A percentile compares a stretch with the other conserved stretches of the same genome.
Conservation (phyloP, 1,284 basidiomycete genomes). For the Sanghuangporus weigelae region DNA sequence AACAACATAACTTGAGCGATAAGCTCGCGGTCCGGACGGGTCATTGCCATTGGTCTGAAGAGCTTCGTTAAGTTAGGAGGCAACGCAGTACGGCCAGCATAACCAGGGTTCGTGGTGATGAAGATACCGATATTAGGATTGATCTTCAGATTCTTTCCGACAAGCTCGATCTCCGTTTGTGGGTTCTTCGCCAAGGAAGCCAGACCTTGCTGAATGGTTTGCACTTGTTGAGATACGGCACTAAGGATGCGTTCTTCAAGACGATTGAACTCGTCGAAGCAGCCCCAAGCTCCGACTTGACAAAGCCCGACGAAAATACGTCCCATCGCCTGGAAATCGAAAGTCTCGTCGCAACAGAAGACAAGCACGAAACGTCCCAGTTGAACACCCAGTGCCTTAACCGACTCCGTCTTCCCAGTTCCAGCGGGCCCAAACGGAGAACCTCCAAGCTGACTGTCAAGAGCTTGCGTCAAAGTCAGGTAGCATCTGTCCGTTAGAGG, state of each 20-base stretch:
- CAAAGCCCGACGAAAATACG: constrained; percentile 98
- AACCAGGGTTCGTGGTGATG: constrained; percentile 97
- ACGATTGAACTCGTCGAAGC: constrained; percentile 98
- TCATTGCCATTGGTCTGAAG: constrained; percentile 99
- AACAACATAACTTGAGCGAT: constrained; percentile 99
- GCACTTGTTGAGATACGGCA: constrained; percentile 98
- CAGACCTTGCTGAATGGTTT: constrained; percentile 96
- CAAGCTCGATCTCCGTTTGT: constrained; percentile 89
- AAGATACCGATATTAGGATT: constrained; percentile 96
- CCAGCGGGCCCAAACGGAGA: constrained; percentile 98
- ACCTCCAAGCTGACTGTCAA: constrained; percentile 92
- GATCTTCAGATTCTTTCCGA: constrained; percentile 90
- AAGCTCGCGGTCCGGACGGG: constrained; percentile 93
- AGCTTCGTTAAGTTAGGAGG: constrained; percentile 96
- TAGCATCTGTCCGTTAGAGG: constrained; percentile 98
- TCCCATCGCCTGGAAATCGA: constrained; percentile 99
- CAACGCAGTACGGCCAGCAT: constrained; percentile 94
- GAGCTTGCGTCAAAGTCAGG: constrained; percentile 92
- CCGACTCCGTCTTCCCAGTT: constrained; percentile 99
- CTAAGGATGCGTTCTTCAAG: constrained; percentile 97
- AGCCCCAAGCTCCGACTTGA: constrained; percentile 99
- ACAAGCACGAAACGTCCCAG: constrained; percentile 97
- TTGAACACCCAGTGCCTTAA: constrained; percentile 97
- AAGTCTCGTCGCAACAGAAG: constrained; percentile 99
- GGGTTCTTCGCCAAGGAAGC: constrained; percentile 77